Conservation (phyloP, 78 protist genomes). For the Guillardia theta region DNA sequence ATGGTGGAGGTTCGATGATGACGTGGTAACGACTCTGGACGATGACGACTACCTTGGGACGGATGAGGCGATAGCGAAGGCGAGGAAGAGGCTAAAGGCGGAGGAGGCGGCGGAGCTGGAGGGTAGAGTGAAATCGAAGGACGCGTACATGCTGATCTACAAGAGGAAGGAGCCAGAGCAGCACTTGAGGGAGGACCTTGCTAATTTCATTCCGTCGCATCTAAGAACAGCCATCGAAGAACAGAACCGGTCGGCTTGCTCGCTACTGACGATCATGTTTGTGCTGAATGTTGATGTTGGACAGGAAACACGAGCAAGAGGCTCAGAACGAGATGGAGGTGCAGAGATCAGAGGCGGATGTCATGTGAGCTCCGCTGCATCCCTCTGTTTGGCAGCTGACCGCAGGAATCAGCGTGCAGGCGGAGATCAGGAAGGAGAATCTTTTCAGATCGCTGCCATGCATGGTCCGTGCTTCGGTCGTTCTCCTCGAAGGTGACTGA, state of each 20-base stretch:
- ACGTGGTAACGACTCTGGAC: background rate
- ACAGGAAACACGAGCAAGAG: background rate
- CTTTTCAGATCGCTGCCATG: too few relatives aligned
- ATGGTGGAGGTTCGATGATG: background rate
- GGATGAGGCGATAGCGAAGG: background rate
- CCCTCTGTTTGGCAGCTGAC: too few relatives aligned
- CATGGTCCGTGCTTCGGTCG: too few relatives aligned
- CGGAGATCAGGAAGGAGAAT: too few relatives aligned
- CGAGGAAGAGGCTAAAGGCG: background rate
- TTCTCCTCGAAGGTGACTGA: too few relatives aligned
- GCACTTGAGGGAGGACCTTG: background rate
- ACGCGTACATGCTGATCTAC: conserved; percentile 18
- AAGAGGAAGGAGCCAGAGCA: background rate
- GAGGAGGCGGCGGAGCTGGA: background rate
- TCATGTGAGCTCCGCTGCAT: too few relatives aligned
- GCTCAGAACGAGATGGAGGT: background rate
- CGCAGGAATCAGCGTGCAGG: too few relatives aligned
- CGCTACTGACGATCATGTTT: too few relatives aligned
- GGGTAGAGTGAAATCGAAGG: background rate
- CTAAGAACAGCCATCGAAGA: background rate
- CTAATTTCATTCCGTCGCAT: background rate
- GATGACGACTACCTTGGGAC: background rate
- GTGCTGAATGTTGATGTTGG: too few relatives aligned
- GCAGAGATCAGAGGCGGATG: background rate
- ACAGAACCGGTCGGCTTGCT: too few relatives aligned